Evolutionary conservation across 1,139 yeast genomes (phyloP).

Genomic region (Debaryomyces sp.): DNA sequence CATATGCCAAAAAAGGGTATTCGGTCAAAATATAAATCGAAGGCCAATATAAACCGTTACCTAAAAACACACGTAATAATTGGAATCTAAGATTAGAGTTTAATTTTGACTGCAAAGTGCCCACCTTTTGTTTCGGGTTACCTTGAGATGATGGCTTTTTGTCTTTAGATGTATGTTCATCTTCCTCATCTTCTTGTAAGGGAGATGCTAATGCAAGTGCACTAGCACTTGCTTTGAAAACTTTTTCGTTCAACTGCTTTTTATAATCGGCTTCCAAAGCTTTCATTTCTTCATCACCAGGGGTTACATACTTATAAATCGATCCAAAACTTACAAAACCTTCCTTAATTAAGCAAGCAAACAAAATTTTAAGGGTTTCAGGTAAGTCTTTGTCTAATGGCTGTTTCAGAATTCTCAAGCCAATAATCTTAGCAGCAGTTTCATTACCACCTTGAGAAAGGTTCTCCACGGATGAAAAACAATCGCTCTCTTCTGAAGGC

Average conservation of each 20-base stretch:
- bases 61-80: conserved; percentile 56
- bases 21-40: conserved; percentile 60
- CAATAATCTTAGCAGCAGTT: conserved; percentile 62
- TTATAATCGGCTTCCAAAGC: conserved; percentile 49
- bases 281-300: conserved; percentile 44
- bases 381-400: conserved; percentile 38
- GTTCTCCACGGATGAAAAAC: conserved; percentile 26
- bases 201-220: conserved; percentile 92
- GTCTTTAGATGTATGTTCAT: conserved; percentile 23
- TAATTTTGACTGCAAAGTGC: conserved; percentile 17
- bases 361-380: conserved; percentile 49
- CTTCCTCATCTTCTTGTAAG: conserved; percentile 67
- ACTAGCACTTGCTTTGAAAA: conserved; percentile 67
- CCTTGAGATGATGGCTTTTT: conserved; percentile 12
- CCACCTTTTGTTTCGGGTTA: conserved; percentile 7
- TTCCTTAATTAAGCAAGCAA: conserved; percentile 62
- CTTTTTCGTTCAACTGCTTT: conserved; percentile 60
- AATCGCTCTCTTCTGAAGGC: conserved; percentile 50
- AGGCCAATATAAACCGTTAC: conserved; percentile 67
- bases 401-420: conserved; percentile 51
- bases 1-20: conserved; percentile 63
- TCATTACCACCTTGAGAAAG: conserved; percentile 57
- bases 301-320: conserved; percentile 58
- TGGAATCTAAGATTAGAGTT: conserved; percentile 32
- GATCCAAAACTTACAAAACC: conserved; percentile 70